Evolutionary conservation across 2,329 filamentous ascomycete species (phyloP).

Genomic region (Coniosporium tulheliwenetii): DNA sequence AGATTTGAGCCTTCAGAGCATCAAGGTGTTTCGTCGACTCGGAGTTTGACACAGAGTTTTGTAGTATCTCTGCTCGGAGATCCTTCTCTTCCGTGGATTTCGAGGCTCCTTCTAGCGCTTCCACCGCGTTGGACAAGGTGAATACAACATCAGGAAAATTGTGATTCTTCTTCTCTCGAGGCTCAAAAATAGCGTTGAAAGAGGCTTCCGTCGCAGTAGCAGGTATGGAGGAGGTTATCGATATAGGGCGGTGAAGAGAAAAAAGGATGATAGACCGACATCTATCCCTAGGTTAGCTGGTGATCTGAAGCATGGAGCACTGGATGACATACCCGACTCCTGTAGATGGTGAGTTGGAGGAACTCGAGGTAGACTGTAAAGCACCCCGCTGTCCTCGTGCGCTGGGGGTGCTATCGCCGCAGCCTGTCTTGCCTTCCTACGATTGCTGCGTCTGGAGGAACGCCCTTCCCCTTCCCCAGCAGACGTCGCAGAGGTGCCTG

Average conservation of each 20-base stretch:
- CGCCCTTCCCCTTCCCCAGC: too few species aligned
- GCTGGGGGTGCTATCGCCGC: too few species aligned
- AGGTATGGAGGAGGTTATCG: slow-evolving; percentile 68
- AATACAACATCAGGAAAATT: slow-evolving; percentile 32
- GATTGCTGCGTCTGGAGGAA: too few species aligned
- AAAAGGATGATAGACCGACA: slow-evolving; percentile 79
- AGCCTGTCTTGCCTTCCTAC: too few species aligned
- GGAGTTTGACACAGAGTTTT: slow-evolving; percentile 14
- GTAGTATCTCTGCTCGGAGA: slow-evolving; percentile 20
- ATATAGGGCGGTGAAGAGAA: slow-evolving; percentile 87
- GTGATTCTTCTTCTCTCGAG: slow-evolving; percentile 28
- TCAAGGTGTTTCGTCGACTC: slow-evolving; percentile 17
- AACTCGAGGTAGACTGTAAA: slow-evolving; percentile 51
- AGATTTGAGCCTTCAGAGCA: slow-evolving; percentile 14
- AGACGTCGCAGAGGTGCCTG: too few species aligned
- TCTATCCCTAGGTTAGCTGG: slow-evolving; percentile 34
- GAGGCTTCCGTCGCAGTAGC: slow-evolving; percentile 53
- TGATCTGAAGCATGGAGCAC: too few species aligned
- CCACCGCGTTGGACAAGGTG: slow-evolving; percentile 26
- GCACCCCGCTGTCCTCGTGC: too few species aligned
- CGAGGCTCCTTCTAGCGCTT: slow-evolving; percentile 19
- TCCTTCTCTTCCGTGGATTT: slow-evolving; percentile 18
- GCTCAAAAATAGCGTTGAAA: slow-evolving; percentile 72
- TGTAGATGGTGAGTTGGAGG: slow-evolving; percentile 60
- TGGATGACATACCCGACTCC: not conserved